Evolutionary conservation across 108 stramenopile species (phyloP).

Genomic region (Cylindrotheca closterium): DNA sequence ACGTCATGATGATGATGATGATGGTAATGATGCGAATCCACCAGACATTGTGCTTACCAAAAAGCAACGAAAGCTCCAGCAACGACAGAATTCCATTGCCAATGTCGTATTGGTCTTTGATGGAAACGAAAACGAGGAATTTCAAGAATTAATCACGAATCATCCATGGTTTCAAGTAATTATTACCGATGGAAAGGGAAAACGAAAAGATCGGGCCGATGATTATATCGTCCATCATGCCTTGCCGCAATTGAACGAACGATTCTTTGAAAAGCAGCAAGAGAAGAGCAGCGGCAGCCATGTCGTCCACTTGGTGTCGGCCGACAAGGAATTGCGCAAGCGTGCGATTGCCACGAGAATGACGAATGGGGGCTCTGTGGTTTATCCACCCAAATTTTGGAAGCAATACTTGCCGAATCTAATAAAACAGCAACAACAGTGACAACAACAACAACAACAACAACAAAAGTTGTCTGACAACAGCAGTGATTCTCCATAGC

Average conservation of each 20-base stretch:
- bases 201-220: slow-evolving; percentile 14
- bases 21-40: too few relatives aligned
- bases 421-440: neutral
- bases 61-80: too few relatives aligned
- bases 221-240: slow-evolving; percentile 4
- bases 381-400: slow-evolving; percentile 14
- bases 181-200: neutral
- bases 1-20: too few relatives aligned
- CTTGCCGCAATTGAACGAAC: neutral
- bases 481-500: too few relatives aligned
- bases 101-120: slow-evolving; percentile 1
- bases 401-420: slow-evolving; percentile 5
- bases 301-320: slow-evolving; percentile 8
- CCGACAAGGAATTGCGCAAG: slow-evolving; percentile 10
- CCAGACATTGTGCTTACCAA: too few relatives aligned
- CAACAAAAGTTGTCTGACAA: too few relatives aligned
- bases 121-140: neutral
- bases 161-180: neutral
- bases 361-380: slow-evolving; percentile 1
- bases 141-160: too few relatives aligned
- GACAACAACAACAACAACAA: too few relatives aligned
- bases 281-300: neutral
- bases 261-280: neutral
- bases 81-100: too few relatives aligned
- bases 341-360: slow-evolving; percentile 5